phyloP scores from a whole-genome alignment of 805 yeast genomes.

The Scheffersomyces spartinae region DNA sequence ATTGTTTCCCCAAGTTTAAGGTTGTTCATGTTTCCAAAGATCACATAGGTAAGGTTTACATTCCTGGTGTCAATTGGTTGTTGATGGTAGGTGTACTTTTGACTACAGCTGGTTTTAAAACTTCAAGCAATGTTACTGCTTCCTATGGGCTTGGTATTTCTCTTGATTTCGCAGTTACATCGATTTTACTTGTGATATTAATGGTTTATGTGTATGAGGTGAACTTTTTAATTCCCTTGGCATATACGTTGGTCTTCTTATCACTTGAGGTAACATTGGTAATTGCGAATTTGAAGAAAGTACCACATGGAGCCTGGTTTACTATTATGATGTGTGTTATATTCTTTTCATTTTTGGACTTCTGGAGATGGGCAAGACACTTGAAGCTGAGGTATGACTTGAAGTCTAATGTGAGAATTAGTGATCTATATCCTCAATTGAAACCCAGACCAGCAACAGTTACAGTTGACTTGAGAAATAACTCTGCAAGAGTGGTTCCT shows the following conservation, averaged over 20 bases:
- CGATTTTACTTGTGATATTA: constrained; percentile 32
- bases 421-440: constrained; percentile 22
- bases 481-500: too few relatives aligned
- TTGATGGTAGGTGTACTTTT: constrained; percentile 39
- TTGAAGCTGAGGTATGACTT: constrained; percentile 28
- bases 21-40: constrained; percentile 33
- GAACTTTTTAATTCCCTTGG: constrained; percentile 20
- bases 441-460: constrained; percentile 6
- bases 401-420: constrained; percentile 17
- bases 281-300: constrained; percentile 37
- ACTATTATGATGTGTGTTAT: constrained; percentile 36
- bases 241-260: constrained; percentile 27
- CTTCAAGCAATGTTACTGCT: constrained; percentile 38
- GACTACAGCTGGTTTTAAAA: constrained; percentile 42
- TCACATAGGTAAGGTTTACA: constrained; percentile 39
- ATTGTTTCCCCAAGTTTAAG: constrained; percentile 40
- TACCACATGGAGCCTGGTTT: constrained; percentile 54
- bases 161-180: constrained; percentile 42
- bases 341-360: constrained; percentile 21
- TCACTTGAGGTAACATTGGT: constrained; percentile 37
- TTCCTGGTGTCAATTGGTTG: constrained; percentile 39
- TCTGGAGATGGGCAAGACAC: constrained; percentile 40
- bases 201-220: constrained; percentile 34
- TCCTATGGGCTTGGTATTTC: constrained; percentile 54
- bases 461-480: constrained; percentile 9